phyloP scores from a whole-genome alignment of 768 basidiomycete species.

The Amanita phalloides region DNA sequence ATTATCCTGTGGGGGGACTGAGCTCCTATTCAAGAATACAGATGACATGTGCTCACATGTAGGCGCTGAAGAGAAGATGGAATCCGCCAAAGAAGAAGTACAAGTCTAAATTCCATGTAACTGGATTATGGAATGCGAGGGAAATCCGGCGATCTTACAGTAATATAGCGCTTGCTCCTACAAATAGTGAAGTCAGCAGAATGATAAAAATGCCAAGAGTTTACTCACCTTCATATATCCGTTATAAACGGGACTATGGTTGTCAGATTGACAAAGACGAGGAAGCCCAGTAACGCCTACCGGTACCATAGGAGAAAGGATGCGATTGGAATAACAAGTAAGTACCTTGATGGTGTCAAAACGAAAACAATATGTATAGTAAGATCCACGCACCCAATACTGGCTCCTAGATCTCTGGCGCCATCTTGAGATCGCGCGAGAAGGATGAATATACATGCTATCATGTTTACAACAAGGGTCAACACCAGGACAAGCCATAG shows the following conservation, averaged over 20 bases:
- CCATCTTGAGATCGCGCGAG: constrained; percentile 67
- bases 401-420: constrained; percentile 70
- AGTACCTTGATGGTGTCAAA: constrained; percentile 40
- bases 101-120: constrained; percentile 49
- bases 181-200: constrained; percentile 12
- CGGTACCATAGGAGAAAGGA: constrained; percentile 96
- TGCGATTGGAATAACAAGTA: constrained; percentile 63
- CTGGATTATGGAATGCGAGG: constrained; percentile 17
- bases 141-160: constrained; percentile 42
- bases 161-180: constrained; percentile 93
- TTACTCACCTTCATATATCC: constrained; percentile 85
- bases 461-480: constrained; percentile 81
- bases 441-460: constrained; percentile 83
- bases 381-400: constrained; percentile 55
- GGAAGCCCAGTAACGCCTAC: constrained; percentile 29
- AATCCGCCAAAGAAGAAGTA: constrained; percentile 97
- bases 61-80: constrained; percentile 87
- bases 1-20: constrained; percentile 60
- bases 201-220: constrained; percentile 8
- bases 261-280: constrained; percentile 7
- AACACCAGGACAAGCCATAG: constrained; percentile 86
- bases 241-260: constrained; percentile 82
- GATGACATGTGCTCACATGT: constrained; percentile 52
- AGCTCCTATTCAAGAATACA: constrained; percentile 16
- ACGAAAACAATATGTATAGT: constrained; percentile 10